These are phyloP conservation scores for Euphorbia corollata DNA, from an alignment of 441 rosid genomes.

Conservation along the genomic window DNA sequence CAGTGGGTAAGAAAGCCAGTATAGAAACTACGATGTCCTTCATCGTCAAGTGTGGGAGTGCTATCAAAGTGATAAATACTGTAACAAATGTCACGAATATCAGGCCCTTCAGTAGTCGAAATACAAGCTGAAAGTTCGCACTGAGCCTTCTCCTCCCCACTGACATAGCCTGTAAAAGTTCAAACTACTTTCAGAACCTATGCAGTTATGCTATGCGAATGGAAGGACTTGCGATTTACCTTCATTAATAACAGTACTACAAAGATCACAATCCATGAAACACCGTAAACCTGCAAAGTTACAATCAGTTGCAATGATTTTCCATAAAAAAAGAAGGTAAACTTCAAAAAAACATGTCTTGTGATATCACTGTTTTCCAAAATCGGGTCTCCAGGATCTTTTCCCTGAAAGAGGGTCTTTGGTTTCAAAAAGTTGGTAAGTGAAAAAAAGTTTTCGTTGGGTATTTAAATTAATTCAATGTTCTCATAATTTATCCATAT, in stretches of 20 bases:
- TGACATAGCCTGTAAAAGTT: conserved; percentile 62
- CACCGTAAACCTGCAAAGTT: conserved; percentile 70
- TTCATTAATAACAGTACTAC: conserved; percentile 45
- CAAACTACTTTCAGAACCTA: background rate
- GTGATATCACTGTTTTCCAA: too few relatives aligned
- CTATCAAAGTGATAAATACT: conserved; percentile 64
- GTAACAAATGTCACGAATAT: conserved; percentile 80
- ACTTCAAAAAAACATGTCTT: too few relatives aligned
- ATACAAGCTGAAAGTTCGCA: conserved; percentile 87
- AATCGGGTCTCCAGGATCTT: too few relatives aligned
- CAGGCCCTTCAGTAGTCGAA: conserved; percentile 90
- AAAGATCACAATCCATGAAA: conserved; percentile 33
- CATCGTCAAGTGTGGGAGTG: conserved; percentile 74
- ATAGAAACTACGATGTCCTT: conserved; percentile 76
- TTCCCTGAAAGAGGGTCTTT: too few relatives aligned
- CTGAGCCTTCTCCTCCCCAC: conserved; percentile 87
- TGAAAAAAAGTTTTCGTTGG: too few relatives aligned
- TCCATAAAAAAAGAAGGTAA: too few relatives aligned
- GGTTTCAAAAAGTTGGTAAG: too few relatives aligned
- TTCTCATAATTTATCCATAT: too few relatives aligned
- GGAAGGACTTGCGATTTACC: conserved; percentile 36
- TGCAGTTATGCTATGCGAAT: background rate
- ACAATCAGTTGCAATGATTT: background rate
- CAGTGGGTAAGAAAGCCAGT: conserved; percentile 97
- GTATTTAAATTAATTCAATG: too few relatives aligned